Evolutionary conservation across 768 basidiomycete genomes (phyloP), one percentile per base, ranked within the genome.

Genomic region (Amylocystis lapponica): DNA sequence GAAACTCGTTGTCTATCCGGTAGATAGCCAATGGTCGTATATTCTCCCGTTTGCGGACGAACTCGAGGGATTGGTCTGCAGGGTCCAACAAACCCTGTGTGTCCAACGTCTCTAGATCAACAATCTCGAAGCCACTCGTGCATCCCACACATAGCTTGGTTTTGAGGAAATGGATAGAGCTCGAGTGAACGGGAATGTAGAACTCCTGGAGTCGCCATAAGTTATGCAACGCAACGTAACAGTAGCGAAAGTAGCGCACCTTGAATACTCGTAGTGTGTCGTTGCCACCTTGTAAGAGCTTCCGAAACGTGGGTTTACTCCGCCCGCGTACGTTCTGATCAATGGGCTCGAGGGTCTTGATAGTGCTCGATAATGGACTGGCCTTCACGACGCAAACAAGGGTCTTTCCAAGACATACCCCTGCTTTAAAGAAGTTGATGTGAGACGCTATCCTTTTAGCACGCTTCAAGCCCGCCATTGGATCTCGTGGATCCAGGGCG

Each of bases 341-440:
- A 49, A 98, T 90, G 0, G 96, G 96, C 55, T 98, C 96, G 44
- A 98, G 74, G 2, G 89, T 84, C 72, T 98, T 98, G 72, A 98
- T 96, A 17, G 95, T 98, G 53, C 91, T 97, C 14, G 92, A 95
- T 39, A 96, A 68, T 41, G 91, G 90, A 50, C 86, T 90, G 1
- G 91, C 88, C 67, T 98, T 99, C 58, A 98, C 95, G 35, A 98
- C 86, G 58, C 96, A 98, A 36, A 99, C 92, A 10, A 99, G 76
- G 14, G 89, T 88, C 46, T 83, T 79, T 27, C 88, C 90, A 20
- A 98, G 72, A 59, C 95, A 99, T 33, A 84, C 77, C 0, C 96
- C 96, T 8, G 90, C 86, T 65, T 98, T 98, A 78, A 99, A 98
- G 69, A 98, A 98, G 2, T 91, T 86, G 0, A 93, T 98, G 62